phyloP scores from a whole-genome alignment of 208 protist species.

The Crithidia thermophila region DNA sequence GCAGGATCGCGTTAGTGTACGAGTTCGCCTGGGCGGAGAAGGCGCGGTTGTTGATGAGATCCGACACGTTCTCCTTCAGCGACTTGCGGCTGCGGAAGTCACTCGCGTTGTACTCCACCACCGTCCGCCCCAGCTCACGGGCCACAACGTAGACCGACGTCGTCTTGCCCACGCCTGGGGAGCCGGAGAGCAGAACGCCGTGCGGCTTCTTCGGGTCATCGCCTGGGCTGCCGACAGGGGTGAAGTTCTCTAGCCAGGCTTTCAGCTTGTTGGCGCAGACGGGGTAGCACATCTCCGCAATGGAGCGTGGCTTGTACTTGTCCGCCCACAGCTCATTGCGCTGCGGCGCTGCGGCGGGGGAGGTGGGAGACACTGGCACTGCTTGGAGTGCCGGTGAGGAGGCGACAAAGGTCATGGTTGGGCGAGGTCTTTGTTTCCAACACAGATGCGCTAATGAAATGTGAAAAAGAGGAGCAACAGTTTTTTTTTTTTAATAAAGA shows the following conservation, averaged over 20 bases:
- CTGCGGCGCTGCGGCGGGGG: not conserved
- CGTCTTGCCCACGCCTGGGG: constrained; percentile 99
- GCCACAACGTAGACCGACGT: constrained; percentile 95
- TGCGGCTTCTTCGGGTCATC: constrained; percentile 62
- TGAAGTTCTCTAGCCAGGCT: constrained; percentile 93
- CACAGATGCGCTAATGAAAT: no score
- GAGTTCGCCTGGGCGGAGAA: constrained; percentile 60
- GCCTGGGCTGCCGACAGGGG: constrained; percentile 42
- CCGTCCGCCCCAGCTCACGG: constrained; percentile 80
- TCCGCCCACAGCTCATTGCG: constrained; percentile 94
- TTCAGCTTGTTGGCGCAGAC: constrained; percentile 82
- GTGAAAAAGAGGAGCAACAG: constrained; percentile 6
- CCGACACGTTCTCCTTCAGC: constrained; percentile 82
- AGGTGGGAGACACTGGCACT: not conserved
- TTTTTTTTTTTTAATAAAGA: no score
- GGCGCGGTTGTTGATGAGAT: constrained; percentile 76
- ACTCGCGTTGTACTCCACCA: constrained; percentile 99
- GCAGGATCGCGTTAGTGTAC: constrained; percentile 84
- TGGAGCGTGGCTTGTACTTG: constrained; percentile 95
- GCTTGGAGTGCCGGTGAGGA: not conserved
- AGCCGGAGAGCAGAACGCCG: constrained; percentile 93
- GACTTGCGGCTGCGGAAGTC: constrained; percentile 97
- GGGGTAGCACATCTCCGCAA: constrained; percentile 94
- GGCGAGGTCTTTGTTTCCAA: no score
- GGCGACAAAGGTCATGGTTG: not conserved